phyloP scores from a whole-genome alignment of 306 rosid genomes.

The Inga oerstediana region DNA sequence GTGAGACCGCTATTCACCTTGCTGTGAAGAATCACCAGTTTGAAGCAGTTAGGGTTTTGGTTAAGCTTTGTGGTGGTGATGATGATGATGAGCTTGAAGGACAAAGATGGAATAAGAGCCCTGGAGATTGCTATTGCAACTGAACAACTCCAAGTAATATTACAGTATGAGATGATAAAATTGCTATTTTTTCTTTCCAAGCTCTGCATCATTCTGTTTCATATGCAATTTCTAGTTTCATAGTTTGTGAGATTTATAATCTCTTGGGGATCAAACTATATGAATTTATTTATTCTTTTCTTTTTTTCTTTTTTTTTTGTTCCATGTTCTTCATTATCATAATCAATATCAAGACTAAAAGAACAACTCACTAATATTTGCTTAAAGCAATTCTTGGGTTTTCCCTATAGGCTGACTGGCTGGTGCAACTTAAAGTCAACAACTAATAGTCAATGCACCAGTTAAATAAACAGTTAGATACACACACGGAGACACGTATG shows the following conservation, averaged over 20 bases:
- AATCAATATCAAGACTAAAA: neutral
- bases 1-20: no score
- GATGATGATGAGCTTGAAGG: neutral
- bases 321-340: neutral
- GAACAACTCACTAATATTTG: neutral
- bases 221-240: no score
- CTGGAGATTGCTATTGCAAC: constrained; percentile 10
- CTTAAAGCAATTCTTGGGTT: neutral
- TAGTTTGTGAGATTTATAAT: no score
- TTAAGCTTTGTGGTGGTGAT: neutral
- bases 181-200: neutral
- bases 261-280: neutral
- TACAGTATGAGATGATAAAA: neutral
- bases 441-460: constrained; percentile 2
- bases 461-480: neutral
- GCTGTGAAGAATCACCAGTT: no score
- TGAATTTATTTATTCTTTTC: neutral
- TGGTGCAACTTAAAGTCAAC: neutral
- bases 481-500: neutral
- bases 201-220: neutral
- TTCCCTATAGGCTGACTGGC: neutral
- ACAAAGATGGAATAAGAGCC: constrained; percentile 13
- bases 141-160: constrained; percentile 27
- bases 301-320: no score
- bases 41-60: no score